phyloP scores from a whole-genome alignment of 495 filamentous ascomycete species.

The Barbatosphaeria neglecta region DNA sequence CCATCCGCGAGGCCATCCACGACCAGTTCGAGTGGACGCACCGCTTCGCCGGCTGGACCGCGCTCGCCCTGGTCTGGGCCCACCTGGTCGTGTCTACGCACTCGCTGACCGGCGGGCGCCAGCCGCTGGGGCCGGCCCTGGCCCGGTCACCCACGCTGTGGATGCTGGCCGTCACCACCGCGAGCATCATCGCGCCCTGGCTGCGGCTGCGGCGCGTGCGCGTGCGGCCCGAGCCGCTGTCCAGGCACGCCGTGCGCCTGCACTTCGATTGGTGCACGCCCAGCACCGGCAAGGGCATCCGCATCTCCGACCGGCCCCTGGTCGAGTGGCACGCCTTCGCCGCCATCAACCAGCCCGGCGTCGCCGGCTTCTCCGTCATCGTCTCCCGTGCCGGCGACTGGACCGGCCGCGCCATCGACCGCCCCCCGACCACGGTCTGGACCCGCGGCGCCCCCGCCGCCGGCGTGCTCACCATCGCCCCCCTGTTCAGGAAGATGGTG shows the following conservation, averaged over 20 bases:
- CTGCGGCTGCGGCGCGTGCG: constrained; percentile 41
- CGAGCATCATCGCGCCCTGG: constrained; percentile 48
- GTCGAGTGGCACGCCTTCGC: constrained; percentile 66
- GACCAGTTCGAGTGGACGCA: constrained; percentile 47
- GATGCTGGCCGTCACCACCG: constrained; percentile 39
- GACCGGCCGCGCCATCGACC: constrained; percentile 44
- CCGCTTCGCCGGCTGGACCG: constrained; percentile 45
- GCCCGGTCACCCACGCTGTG: constrained; percentile 40
- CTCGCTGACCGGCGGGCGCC: constrained; percentile 11
- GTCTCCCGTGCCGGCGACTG: constrained; percentile 63
- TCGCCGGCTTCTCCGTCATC: constrained; percentile 46
- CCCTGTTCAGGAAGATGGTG: constrained; percentile 50
- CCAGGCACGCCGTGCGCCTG: constrained; percentile 47
- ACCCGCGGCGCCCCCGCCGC: constrained; percentile 36
- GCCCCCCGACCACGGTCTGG: constrained; percentile 42
- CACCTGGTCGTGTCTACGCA: constrained; percentile 26
- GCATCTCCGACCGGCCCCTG: constrained; percentile 40
- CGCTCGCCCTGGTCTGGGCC: constrained; percentile 39
- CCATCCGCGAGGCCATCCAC: constrained; percentile 34
- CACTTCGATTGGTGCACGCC: constrained; percentile 46
- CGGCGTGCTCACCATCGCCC: constrained; percentile 53
- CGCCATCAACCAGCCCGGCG: constrained; percentile 37
- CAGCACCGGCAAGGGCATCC: constrained; percentile 32
- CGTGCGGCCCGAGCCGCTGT: constrained; percentile 44
- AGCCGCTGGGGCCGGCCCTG: constrained; percentile 22